Conservation (phyloP, 192 early-diverging fungal species). For the Allomyces javanicus region DNA sequence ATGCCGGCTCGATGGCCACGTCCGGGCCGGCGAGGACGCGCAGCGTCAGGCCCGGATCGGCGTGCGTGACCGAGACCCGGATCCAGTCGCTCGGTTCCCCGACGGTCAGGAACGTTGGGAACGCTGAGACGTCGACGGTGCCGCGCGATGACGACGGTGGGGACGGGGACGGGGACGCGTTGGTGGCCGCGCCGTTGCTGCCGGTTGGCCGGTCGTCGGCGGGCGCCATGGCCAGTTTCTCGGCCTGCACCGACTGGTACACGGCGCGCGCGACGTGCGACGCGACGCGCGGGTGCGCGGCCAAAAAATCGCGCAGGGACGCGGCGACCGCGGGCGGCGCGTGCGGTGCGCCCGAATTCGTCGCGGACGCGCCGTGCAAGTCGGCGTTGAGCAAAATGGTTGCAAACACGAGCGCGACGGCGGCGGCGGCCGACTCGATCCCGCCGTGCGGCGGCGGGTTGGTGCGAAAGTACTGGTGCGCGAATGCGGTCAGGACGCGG, state of each 20-base stretch:
- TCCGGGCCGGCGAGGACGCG: no score
- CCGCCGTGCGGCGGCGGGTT: not conserved
- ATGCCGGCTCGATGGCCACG: no score
- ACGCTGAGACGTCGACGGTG: no score
- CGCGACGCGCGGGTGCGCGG: not conserved
- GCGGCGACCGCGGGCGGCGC: not conserved
- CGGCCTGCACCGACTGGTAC: not conserved
- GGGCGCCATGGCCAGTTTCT: not conserved
- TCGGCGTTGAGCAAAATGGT: not conserved
- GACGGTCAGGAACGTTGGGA: no score
- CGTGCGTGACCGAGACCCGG: no score
- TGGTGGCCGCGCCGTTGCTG: no score
- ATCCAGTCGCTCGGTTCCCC: no score
- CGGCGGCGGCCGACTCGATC: not conserved
- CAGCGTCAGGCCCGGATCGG: no score
- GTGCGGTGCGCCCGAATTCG: not conserved
- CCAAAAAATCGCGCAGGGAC: not conserved
- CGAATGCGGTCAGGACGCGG: constrained; percentile 12
- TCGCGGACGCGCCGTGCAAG: not conserved
- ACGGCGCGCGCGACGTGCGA: not conserved
- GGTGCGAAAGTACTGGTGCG: not conserved
- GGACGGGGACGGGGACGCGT: no score
- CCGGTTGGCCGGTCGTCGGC: not conserved
- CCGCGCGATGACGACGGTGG: no score
- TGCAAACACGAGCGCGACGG: not conserved